phyloP scores from a whole-genome alignment of 2,329 filamentous ascomycete species.

The Diaporthe eres region DNA sequence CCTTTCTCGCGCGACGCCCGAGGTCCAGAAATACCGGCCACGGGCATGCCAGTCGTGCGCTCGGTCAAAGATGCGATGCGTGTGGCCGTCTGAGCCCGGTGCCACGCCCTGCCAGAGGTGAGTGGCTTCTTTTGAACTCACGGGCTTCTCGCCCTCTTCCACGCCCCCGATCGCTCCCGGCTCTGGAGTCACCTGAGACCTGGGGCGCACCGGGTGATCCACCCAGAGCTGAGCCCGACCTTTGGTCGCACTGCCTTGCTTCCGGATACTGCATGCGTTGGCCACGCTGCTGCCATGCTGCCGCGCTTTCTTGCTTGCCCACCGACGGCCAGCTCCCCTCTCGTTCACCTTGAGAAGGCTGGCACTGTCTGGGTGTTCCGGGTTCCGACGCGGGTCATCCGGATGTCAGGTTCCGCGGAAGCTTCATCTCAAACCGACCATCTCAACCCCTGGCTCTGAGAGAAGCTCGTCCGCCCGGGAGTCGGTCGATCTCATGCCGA shows the following conservation, averaged over 20 bases:
- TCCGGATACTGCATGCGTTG: background rate
- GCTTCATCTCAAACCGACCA: background rate
- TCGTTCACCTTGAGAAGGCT: background rate
- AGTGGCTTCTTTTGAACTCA: background rate
- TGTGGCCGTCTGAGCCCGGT: constrained; percentile 41
- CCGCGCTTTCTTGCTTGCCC: too few species aligned
- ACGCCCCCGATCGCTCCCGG: background rate
- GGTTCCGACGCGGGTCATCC: constrained; percentile 24
- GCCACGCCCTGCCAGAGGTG: constrained; percentile 42
- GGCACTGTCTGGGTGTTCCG: background rate
- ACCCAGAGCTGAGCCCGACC: constrained; percentile 12
- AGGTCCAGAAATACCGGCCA: constrained; percentile 43
- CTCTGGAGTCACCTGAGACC: constrained; percentile 18
- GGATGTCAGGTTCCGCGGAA: constrained; percentile 13
- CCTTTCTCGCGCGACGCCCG: constrained; percentile 41
- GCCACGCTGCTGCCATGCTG: constrained; percentile 11
- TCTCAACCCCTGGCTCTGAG: constrained; percentile 4
- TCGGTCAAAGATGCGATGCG: constrained; percentile 43
- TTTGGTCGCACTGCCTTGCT: background rate
- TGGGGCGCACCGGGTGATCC: background rate
- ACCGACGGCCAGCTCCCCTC: background rate
- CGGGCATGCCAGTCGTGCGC: constrained; percentile 42
- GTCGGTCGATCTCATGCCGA: constrained; percentile 27
- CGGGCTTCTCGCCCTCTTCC: background rate
- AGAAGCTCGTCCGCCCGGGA: constrained; percentile 8